phyloP scores from a whole-genome alignment of 768 basidiomycete genomes.

The Tricholoma furcatifolium region DNA sequence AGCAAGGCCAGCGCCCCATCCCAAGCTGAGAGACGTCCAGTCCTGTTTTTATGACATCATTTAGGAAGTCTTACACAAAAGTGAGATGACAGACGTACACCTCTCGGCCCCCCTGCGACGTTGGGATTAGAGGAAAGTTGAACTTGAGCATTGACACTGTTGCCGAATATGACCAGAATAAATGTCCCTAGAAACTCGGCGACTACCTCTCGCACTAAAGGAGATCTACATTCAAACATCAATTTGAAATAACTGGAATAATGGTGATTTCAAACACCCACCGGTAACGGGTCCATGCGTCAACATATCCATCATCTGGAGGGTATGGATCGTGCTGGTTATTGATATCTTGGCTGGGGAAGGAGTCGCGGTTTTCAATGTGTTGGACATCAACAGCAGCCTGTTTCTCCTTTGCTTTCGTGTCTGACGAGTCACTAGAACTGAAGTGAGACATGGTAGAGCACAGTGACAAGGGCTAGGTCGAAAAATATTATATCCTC shows the following conservation, averaged over 20 bases:
- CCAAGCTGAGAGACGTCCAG: constrained; percentile 49
- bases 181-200: constrained; percentile 65
- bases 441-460: neutral
- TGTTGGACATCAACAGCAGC: neutral
- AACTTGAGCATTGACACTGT: constrained; percentile 56
- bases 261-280: constrained; percentile 22
- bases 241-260: neutral
- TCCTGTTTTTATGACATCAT: constrained; percentile 27
- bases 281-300: constrained; percentile 58
- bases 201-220: constrained; percentile 51
- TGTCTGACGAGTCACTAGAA: neutral
- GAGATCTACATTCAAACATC: constrained; percentile 23
- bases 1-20: constrained; percentile 59
- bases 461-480: neutral
- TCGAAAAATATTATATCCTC: too few species aligned
- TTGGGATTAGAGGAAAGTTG: constrained; percentile 44
- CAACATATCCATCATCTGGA: constrained; percentile 40
- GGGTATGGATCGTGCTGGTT: neutral
- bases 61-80: neutral
- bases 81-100: constrained; percentile 40
- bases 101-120: constrained; percentile 49
- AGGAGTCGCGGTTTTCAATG: neutral
- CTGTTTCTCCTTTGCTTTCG: neutral
- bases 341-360: neutral
- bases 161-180: constrained; percentile 59